Evolutionary conservation across 352 stramenopile species (phyloP).

Genomic region (Globisporangium orthogonon): DNA sequence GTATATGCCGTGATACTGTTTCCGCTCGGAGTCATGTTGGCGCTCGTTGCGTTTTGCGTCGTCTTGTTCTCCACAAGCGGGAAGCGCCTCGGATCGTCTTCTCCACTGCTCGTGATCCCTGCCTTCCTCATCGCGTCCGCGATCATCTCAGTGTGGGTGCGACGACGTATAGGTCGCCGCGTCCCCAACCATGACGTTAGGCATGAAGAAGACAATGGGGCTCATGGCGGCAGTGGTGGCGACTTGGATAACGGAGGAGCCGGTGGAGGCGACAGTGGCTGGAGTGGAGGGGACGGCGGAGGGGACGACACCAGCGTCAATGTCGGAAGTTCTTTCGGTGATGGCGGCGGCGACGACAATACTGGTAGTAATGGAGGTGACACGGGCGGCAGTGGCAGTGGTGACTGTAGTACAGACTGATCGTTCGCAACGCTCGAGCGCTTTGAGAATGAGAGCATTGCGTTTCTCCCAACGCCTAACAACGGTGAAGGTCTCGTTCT

Average conservation of each 20-base stretch:
- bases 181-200: not conserved
- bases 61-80: not conserved
- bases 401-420: not conserved
- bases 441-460: no score
- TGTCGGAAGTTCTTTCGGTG: no score
- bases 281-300: not conserved
- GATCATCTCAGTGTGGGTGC: not conserved
- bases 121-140: not conserved
- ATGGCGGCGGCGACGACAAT: no score
- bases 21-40: not conserved
- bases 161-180: not conserved
- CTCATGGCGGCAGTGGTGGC: not conserved
- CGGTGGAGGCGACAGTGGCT: no score
- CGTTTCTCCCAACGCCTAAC: no score
- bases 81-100: not conserved
- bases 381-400: not conserved
- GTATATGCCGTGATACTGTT: not conserved
- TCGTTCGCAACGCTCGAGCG: not conserved
- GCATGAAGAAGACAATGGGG: no score
- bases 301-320: no score
- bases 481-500: no score
- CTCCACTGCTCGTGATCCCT: not conserved
- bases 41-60: not conserved
- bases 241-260: no score
- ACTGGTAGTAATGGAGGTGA: no score